These are phyloP conservation scores for Wickerhamiella parazyma DNA, from an alignment of 805 yeast genomes.

Conservation along the genomic window DNA sequence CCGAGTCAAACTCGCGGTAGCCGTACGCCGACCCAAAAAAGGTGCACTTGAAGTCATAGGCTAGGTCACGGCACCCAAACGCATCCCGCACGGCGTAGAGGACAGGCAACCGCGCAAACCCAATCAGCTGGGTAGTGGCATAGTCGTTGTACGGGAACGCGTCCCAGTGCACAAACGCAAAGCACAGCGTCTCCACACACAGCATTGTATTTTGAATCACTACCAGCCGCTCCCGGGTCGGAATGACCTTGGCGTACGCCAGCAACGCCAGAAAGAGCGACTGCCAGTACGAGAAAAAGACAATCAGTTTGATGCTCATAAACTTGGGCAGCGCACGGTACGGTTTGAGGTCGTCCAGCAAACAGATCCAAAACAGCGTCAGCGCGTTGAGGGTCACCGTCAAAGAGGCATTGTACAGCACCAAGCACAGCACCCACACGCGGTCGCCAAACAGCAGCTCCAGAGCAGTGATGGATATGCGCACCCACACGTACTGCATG, in stretches of 20 bases:
- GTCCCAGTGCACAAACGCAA: constrained; percentile 77
- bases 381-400: constrained; percentile 69
- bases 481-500: constrained; percentile 88
- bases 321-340: constrained; percentile 89
- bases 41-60: constrained; percentile 61
- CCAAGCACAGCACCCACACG: constrained; percentile 47
- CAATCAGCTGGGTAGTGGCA: constrained; percentile 45
- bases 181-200: constrained; percentile 71
- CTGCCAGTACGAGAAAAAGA: constrained; percentile 98
- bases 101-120: constrained; percentile 51
- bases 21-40: constrained; percentile 61
- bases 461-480: constrained; percentile 54
- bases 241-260: constrained; percentile 23
- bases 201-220: constrained; percentile 65
- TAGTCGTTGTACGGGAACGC: constrained; percentile 75
- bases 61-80: constrained; percentile 60
- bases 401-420: constrained; percentile 67
- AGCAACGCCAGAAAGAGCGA: constrained; percentile 42
- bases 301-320: constrained; percentile 80
- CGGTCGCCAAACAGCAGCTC: constrained; percentile 7
- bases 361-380: constrained; percentile 85
- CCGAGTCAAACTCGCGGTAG: constrained; percentile 71
- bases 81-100: constrained; percentile 61
- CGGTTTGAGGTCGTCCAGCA: constrained; percentile 60
- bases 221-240: constrained; percentile 32